Evolutionary conservation across 2,329 filamentous ascomycete species (phyloP).

Genomic region (Rutstroemia sp.): DNA sequence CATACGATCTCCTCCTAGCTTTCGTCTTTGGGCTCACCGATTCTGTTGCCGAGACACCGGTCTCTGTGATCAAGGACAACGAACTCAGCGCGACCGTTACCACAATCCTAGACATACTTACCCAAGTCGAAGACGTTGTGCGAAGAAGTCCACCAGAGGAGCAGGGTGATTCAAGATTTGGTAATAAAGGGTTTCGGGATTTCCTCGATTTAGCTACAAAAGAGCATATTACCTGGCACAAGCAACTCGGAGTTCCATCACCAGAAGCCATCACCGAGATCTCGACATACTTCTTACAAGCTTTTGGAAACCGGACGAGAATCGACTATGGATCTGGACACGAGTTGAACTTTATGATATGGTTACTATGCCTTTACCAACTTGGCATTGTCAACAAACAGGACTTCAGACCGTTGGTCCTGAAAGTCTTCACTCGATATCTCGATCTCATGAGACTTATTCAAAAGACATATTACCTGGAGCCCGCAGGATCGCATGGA

Average conservation of each 20-base stretch:
- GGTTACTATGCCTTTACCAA: constrained; percentile 90
- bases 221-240: constrained; percentile 53
- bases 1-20: constrained; percentile 67
- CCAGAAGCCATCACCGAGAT: constrained; percentile 58
- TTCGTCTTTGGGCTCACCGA: constrained; percentile 87
- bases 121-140: constrained; percentile 60
- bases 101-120: constrained; percentile 62
- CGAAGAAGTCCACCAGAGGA: constrained; percentile 71
- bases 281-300: constrained; percentile 71
- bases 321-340: constrained; percentile 98
- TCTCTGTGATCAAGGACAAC: constrained; percentile 51
- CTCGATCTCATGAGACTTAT: constrained; percentile 79
- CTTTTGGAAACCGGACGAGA: constrained; percentile 76
- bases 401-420: constrained; percentile 68
- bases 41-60: constrained; percentile 62
- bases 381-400: constrained; percentile 53
- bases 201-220: constrained; percentile 65
- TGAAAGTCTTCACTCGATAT: constrained; percentile 76
- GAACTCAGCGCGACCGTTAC: constrained; percentile 53
- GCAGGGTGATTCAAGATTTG: constrained; percentile 82
- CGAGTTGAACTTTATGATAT: constrained; percentile 94
- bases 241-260: constrained; percentile 45
- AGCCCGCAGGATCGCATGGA: constrained; percentile 92
- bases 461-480: constrained; percentile 90
- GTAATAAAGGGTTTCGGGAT: constrained; percentile 82